A percentile compares a stretch with the other conserved stretches of the same genome.
Evolutionary conservation across 164 flowering plant species (phyloP).

Genomic region (Hamamelis virginiana): DNA sequence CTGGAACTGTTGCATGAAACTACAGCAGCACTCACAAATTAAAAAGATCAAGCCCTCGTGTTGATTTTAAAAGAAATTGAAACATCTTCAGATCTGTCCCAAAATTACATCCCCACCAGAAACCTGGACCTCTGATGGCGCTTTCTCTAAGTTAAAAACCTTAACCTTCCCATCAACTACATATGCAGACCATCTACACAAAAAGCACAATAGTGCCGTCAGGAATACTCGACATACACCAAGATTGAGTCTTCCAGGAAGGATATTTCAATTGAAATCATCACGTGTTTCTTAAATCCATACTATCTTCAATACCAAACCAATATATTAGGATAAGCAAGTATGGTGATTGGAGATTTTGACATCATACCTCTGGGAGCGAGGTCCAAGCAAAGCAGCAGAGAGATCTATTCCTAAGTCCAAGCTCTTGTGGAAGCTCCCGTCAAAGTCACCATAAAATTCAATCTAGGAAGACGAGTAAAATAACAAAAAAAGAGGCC

Average conservation of each 20-base stretch:
- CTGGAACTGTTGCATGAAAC: too few relatives aligned
- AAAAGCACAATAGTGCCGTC: not conserved
- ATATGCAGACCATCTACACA: slow-evolving; percentile 88
- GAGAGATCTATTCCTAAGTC: slow-evolving; percentile 71
- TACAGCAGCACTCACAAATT: too few relatives aligned
- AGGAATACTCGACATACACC: not conserved
- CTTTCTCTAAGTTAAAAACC: slow-evolving; percentile 77
- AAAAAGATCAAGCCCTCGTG: too few relatives aligned
- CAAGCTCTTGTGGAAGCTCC: slow-evolving; percentile 90
- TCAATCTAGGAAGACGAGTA: slow-evolving; percentile 57
- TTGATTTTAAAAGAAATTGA: not conserved
- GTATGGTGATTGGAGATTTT: not conserved
- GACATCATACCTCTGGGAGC: slow-evolving; percentile 73
- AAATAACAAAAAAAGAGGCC: not conserved
- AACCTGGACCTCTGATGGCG: slow-evolving; percentile 87
- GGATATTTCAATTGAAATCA: too few relatives aligned
- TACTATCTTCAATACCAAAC: not conserved
- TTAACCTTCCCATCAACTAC: slow-evolving; percentile 89
- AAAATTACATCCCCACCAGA: slow-evolving; percentile 85
- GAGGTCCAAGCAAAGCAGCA: slow-evolving; percentile 84
- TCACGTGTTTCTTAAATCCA: too few relatives aligned
- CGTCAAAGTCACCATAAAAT: slow-evolving; percentile 96
- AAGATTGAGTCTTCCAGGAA: not conserved
- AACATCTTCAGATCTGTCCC: slow-evolving; percentile 57
- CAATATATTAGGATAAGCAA: too few relatives aligned